Evolutionary conservation across 768 basidiomycete species (phyloP), one percentile per base, ranked within the genome.

Genomic region (Rubroboletus pulcherrimus): DNA sequence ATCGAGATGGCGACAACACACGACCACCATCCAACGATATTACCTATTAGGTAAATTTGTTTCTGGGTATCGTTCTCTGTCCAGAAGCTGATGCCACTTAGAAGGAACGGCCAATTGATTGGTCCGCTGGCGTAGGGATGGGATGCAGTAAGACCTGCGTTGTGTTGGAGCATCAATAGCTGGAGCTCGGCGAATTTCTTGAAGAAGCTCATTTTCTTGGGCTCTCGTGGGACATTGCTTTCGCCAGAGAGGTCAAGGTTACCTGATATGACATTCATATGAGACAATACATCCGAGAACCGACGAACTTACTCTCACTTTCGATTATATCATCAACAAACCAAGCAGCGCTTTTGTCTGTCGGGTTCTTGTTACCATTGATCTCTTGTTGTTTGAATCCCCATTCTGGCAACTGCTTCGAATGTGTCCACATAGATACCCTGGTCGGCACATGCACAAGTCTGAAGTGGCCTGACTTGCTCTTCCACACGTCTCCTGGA

Each of bases 31-130:
- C 92, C 91, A 60, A 93, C 71, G 47, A 97, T 71, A 71, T 99
- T 99, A 26, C 97, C 97, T 63, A 95, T 91, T 56, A 98, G 79
- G 74, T 99, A 99, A 50, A 99, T 94, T 72, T 99, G 97, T 71
- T 90, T 87, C 68, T 91, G 86, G 11, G 78, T 77, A 7, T 87
- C 87, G 53, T 80, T 86, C 63, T 91, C 80, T 5, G 97, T 99
- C 97, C 97, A 99, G 81, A 98, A 98, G 68, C 93, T 95, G 75
- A 99, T 98, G 47, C 97, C 97, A 59, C 79, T 92, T 30, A 98
- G 74, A 38, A 94, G 81, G 85, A 98, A 98, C 7, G 97, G 97
- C 97, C 97, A 99, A 69, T 96, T 94, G 73, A 98, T 87, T 6
- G 97, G 94, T n/a, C 80, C 80, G 56, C 90, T 91, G 4, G 97